Base-by-base conservation (phyloP, 148 eudicot genomes). In the Silene uniflora region DNA sequence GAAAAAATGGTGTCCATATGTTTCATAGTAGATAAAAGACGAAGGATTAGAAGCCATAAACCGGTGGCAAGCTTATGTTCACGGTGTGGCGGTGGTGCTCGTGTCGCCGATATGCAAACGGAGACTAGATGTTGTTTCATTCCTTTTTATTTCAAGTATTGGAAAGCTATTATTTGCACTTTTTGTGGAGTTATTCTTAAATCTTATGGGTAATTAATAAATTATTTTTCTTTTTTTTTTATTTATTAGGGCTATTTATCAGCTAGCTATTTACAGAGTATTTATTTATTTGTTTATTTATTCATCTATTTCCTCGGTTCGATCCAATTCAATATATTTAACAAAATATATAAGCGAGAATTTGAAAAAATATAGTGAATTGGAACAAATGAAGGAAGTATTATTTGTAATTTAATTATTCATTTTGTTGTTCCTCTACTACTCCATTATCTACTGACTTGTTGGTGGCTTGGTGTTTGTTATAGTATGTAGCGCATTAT, bases 31-130 rank as follows among this genome's bases (percentile, higher is more conserved):
- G 91, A 89, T 72, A 91, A 72, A 89, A 84, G 83, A 84, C n/a
- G 83, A 75, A 77, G 54, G 54, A 77, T 91, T 78, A 73, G 70
- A 77, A 78, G 81, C 49, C 78, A 81, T 64, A 83, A 75, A 73
- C 88, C 93, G 59, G 90, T 80, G 64, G 96, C 93, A 0, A 91
- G 89, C 10, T 56, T 72, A 71, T 91, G 96, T 58, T 87, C 93
- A 23, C 62, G 87, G 85, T 91, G 96, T 72, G 83, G 87, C 0
- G 62, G 87, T 7, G 85, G 89, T 0, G 96, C 96, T 0, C 86
- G 80, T n/a, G 88, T 91, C 49, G 96, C 96, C 0, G 92, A 88
- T 54, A 87, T 87, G 86, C 75, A 78, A 65, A 86, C 86, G 10
- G 42, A 77, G 11, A 87, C 91, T 0, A 82, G 89, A 67, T 86